Conservation (phyloP, 768 basidiomycete species). For the Suillus luteus region DNA sequence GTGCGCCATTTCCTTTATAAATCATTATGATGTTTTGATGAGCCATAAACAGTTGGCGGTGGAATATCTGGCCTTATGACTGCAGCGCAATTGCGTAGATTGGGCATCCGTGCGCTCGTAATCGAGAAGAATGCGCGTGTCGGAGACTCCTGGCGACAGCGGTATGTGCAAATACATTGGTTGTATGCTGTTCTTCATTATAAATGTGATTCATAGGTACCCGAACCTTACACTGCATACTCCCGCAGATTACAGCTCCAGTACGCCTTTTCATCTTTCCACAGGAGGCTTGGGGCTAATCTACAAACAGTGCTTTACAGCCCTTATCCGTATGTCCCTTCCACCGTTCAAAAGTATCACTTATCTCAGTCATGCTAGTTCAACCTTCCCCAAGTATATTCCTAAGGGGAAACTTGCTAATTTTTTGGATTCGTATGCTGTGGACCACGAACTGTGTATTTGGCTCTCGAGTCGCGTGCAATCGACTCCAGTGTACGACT, state of each 20-base stretch:
- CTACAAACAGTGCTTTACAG: slow-evolving; percentile 41
- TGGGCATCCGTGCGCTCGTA: slow-evolving; percentile 52
- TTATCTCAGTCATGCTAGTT: neutral
- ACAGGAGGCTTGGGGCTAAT: neutral
- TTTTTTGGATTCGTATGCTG: too few species aligned
- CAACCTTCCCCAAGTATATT: neutral
- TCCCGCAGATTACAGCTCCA: slow-evolving; percentile 53
- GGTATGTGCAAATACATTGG: slow-evolving; percentile 50
- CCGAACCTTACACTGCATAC: slow-evolving; percentile 35
- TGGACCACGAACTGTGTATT: too few species aligned
- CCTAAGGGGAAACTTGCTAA: too few species aligned
- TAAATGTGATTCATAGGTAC: neutral
- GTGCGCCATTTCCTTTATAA: slow-evolving; percentile 38
- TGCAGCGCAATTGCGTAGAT: slow-evolving; percentile 56
- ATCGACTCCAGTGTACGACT: too few species aligned
- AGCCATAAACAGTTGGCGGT: slow-evolving; percentile 45
- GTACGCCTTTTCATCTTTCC: slow-evolving; percentile 25
- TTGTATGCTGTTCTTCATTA: slow-evolving; percentile 44
- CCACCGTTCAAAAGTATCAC: slow-evolving; percentile 37
- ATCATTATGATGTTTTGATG: neutral
- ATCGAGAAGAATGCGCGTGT: slow-evolving; percentile 51
- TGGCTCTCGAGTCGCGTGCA: too few species aligned
- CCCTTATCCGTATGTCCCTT: slow-evolving; percentile 48
- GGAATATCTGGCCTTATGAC: slow-evolving; percentile 62
- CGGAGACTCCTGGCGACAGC: slow-evolving; percentile 53